Evolutionary conservation across 176 grass and related monocot species (phyloP).

Genomic region (Urochloa ruziziensis): DNA sequence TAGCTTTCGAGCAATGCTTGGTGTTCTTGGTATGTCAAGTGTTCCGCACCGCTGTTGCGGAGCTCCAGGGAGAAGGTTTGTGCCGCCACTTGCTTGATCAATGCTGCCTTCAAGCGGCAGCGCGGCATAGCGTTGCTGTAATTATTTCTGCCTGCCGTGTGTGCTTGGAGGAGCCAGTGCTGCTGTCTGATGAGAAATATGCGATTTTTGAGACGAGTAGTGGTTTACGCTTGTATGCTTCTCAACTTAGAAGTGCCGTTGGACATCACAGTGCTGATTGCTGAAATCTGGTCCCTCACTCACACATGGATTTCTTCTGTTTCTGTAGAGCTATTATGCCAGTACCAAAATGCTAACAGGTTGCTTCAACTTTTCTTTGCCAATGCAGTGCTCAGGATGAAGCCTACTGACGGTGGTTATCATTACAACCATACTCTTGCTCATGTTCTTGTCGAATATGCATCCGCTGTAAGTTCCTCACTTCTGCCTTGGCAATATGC

Average conservation of each 20-base stretch:
- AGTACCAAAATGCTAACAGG: background rate
- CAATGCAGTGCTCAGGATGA: slow-evolving; percentile 38
- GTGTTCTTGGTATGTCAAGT: background rate
- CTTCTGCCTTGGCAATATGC: slow-evolving; percentile 12
- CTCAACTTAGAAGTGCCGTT: background rate
- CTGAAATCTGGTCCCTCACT: background rate
- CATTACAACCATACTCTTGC: slow-evolving; percentile 70
- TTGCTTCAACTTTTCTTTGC: background rate
- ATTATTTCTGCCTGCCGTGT: background rate
- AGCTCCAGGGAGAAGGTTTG: background rate
- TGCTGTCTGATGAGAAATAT: too few species aligned
- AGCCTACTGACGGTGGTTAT: slow-evolving; percentile 31
- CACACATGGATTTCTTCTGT: background rate
- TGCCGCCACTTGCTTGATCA: background rate
- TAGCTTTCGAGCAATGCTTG: background rate
- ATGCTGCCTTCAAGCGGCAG: background rate
- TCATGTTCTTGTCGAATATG: slow-evolving; percentile 75
- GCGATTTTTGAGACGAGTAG: background rate
- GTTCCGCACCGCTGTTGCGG: background rate
- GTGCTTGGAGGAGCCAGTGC: background rate
- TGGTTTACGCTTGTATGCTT: background rate
- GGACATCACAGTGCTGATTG: background rate
- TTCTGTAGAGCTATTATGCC: background rate
- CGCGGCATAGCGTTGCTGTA: background rate
- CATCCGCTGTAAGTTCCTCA: slow-evolving; percentile 71